Evolutionary conservation across 768 basidiomycete species (phyloP).

Genomic region (Leccinum broughii): DNA sequence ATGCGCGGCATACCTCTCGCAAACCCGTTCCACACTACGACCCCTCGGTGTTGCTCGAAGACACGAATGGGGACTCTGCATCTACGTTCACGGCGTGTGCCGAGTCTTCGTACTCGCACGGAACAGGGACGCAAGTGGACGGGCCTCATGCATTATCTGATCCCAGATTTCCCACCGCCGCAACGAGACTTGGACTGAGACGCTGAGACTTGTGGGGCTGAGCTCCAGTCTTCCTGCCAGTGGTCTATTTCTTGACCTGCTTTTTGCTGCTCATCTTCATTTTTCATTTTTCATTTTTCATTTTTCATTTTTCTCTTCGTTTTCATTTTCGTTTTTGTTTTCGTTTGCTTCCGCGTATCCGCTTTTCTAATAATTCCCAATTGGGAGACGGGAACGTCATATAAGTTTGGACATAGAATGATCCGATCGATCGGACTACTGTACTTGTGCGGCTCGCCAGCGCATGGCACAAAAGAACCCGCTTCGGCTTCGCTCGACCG

Average conservation of each 20-base stretch:
- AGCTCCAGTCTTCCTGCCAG: neutral
- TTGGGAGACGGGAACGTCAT: constrained; percentile 3
- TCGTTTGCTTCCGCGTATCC: neutral
- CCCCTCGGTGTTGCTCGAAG: constrained; percentile 29
- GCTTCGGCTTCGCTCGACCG: constrained; percentile 3
- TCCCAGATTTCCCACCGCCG: constrained; percentile 55
- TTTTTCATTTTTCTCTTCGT: neutral
- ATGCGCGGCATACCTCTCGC: constrained; percentile 39
- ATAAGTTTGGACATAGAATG: neutral
- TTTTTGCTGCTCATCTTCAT: neutral
- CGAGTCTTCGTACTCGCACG: constrained; percentile 32
- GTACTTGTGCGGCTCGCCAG: neutral
- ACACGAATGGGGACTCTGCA: constrained; percentile 20
- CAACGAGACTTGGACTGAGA: constrained; percentile 25
- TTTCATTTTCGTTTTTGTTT: neutral
- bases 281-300: neutral
- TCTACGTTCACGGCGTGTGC: constrained; percentile 23
- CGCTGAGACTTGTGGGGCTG: neutral
- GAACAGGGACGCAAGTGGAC: constrained; percentile 10
- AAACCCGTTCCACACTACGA: constrained; percentile 62
- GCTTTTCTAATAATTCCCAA: constrained; percentile 1
- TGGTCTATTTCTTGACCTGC: neutral
- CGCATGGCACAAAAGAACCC: neutral
- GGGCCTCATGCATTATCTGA: constrained; percentile 54
- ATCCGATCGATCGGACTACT: constrained; percentile 8